Evolutionary conservation across 2,329 filamentous ascomycete species (phyloP).

Genomic region (Salinomyces thailandicus): DNA sequence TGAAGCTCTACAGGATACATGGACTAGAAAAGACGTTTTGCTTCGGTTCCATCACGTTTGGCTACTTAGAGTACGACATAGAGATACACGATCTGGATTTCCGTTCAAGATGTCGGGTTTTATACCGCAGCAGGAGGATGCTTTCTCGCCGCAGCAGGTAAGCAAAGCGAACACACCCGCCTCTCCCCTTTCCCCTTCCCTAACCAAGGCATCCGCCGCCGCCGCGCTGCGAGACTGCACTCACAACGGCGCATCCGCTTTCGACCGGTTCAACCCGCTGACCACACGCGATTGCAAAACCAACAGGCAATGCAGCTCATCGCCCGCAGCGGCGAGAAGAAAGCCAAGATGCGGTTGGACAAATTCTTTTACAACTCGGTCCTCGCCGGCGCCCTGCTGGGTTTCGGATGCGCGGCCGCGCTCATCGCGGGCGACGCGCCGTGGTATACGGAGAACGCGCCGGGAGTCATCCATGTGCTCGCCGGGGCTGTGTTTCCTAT

Average conservation of each 20-base stretch:
- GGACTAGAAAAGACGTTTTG: too few species aligned
- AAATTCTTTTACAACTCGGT: conserved; percentile 44
- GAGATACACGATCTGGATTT: too few species aligned
- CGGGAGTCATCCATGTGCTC: conserved; percentile 24
- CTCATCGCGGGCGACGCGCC: conserved; percentile 19
- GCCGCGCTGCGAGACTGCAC: too few species aligned
- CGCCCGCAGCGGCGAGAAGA: conserved; percentile 39
- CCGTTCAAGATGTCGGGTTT: background rate
- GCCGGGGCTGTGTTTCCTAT: conserved; percentile 27
- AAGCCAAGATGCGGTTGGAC: conserved; percentile 43
- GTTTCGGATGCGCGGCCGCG: conserved; percentile 38
- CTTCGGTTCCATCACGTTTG: too few species aligned
- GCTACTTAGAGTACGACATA: too few species aligned
- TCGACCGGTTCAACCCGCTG: too few species aligned
- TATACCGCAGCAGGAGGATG: conserved; percentile 3
- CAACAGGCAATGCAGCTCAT: conserved; percentile 41
- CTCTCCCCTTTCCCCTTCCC: too few species aligned
- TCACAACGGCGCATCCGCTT: too few species aligned
- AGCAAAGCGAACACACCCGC: conserved; percentile 8
- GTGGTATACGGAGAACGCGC: conserved; percentile 26
- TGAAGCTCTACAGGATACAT: too few species aligned
- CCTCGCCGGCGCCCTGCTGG: conserved; percentile 42
- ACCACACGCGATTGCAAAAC: too few species aligned
- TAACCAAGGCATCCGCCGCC: too few species aligned
- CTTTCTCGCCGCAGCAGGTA: conserved; percentile 27